Base-by-base conservation (phyloP, 331 rosid genomes). In the Phaseolus coccineus region DNA sequence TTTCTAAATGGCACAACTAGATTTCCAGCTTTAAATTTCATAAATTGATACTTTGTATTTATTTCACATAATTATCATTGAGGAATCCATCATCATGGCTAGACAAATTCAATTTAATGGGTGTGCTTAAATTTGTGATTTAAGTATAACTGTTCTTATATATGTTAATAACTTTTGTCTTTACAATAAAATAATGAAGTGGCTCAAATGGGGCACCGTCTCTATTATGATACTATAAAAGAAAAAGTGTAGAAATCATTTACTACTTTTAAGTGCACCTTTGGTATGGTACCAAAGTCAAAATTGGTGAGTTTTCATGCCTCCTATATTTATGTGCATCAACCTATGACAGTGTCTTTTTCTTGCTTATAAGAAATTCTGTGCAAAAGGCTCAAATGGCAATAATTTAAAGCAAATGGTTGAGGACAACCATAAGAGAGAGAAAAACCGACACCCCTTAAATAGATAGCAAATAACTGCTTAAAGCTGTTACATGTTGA, bases 1-100 rank as follows among this genome's bases (percentile, higher is more conserved):
- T 73, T 75, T 74, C 76, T 69, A 47, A 58, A 73, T 90, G 88
- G 75, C 47, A 71, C 77, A 73, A 37, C 52, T 71, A 58, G 3
- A 55, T 44, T 61, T 77, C 22, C 19, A 53, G 39, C 46, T 67
- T 55, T 15, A 52, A 74, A 70, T 56, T 52, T 77, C 65, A 52
- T 59, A 2, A 79, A 59, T 74, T 51, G 19, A 47, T 27, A 80
- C 14, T 5, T 14, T 15, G 52, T 47, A 59, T 22, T 27, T 5
- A 65, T 48, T 72, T 77, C 31, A 44, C 64, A 42, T 37, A 1
- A 37, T 37, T 8, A 35, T 19, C 22, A 28, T 28, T 28, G 1
- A 28, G 31, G 2, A 1, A 28, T 1, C 4, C 7, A 5, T 35
- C 8, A 5, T 35, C 6, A 37, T 5, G 42, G 8, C 42, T 37